Percentiles rank a stretch among this genome's conserved stretches.
phyloP scores from a whole-genome alignment of 2,329 filamentous ascomycete genomes.

The Bipolaris gigantea region DNA sequence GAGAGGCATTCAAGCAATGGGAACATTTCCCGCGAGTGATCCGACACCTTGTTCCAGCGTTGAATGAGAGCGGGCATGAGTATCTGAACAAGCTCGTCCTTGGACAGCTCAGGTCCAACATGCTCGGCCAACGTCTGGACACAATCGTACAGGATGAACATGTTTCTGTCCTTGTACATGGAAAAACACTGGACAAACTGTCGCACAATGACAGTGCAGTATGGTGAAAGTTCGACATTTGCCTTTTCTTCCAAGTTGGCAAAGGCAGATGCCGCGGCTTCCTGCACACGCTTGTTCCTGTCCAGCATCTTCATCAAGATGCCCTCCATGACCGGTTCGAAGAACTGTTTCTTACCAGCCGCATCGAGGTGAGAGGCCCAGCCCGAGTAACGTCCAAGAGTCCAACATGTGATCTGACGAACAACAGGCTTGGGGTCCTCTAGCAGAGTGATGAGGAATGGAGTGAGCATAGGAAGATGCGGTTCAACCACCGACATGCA shows the following conservation, averaged over 20 bases:
- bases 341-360: constrained; percentile 72
- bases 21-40: constrained; percentile 91
- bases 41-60: constrained; percentile 82
- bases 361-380: constrained; percentile 82
- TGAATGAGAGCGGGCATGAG: constrained; percentile 92
- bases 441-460: constrained; percentile 84
- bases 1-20: constrained; percentile 94
- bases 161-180: constrained; percentile 98
- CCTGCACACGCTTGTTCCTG: constrained; percentile 95
- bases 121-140: constrained; percentile 95
- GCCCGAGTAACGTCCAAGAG: constrained; percentile 85
- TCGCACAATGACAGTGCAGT: constrained; percentile 84
- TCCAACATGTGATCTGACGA: constrained; percentile 97
- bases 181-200: constrained; percentile 92
- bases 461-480: constrained; percentile 85
- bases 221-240: constrained; percentile 76
- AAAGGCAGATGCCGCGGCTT: constrained; percentile 93
- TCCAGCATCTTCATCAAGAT: constrained; percentile 94
- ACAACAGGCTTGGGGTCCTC: constrained; percentile 87
- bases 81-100: constrained; percentile 75
- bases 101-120: constrained; percentile 79
- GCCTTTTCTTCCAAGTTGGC: constrained; percentile 95
- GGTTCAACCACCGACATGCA: constrained; percentile 89
- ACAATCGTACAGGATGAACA: constrained; percentile 98
- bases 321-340: constrained; percentile 96